These are phyloP conservation scores for Parmelia sp. DNA, from an alignment of 495 filamentous ascomycete genomes.

Conservation along the genomic window DNA sequence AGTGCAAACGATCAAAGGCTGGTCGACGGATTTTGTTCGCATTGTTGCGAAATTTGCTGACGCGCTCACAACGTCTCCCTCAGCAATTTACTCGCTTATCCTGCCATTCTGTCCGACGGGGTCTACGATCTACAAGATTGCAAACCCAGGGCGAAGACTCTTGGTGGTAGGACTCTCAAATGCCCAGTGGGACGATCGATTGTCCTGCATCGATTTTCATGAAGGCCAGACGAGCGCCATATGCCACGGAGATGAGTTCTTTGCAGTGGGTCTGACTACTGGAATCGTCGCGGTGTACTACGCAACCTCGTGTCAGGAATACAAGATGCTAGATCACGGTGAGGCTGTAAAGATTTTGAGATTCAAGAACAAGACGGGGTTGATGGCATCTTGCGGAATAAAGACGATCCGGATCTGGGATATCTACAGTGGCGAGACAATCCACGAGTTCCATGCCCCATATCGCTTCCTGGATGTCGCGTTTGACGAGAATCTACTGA, in stretches of 20 bases:
- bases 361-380: constrained; percentile 15
- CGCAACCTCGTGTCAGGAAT: constrained; percentile 26
- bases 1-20: constrained; percentile 23
- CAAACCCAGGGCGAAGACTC: constrained; percentile 18
- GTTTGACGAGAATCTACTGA: constrained; percentile 20
- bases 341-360: constrained; percentile 24
- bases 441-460: constrained; percentile 21
- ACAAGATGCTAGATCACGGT: constrained; percentile 27
- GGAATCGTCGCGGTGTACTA: constrained; percentile 22
- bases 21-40: constrained; percentile 32
- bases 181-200: constrained; percentile 33
- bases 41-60: constrained; percentile 30
- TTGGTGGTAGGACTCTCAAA: constrained; percentile 25
- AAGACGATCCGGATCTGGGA: constrained; percentile 21
- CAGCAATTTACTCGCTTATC: constrained; percentile 32
- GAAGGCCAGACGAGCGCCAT: constrained; percentile 27
- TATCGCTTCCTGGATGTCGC: constrained; percentile 18
- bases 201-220: constrained; percentile 27
- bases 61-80: constrained; percentile 24
- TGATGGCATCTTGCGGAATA: constrained; percentile 19
- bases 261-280: constrained; percentile 27
- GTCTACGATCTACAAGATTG: constrained; percentile 29
- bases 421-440: constrained; percentile 10
- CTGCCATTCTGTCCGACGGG: constrained; percentile 34
- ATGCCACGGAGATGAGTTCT: constrained; percentile 24